Evolutionary conservation across 1,284 basidiomycete species (phyloP).

Genomic region (Polyporus tsugae): DNA sequence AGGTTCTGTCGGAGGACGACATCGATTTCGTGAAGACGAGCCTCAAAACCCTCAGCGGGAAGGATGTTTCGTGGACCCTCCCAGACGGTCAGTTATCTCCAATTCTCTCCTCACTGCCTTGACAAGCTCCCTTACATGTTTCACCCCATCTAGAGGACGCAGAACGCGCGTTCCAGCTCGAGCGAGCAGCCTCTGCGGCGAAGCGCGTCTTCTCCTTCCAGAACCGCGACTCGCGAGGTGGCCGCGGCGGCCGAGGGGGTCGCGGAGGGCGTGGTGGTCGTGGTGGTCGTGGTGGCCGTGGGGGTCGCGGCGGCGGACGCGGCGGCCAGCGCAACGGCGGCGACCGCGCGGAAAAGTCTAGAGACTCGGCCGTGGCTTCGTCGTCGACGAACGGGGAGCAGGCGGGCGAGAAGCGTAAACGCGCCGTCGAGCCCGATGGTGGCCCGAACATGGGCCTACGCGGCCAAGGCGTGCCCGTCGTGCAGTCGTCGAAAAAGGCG

Average conservation of each 20-base stretch:
- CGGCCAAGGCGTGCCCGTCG: slow-evolving; percentile 63
- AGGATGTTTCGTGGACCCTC: slow-evolving; percentile 66
- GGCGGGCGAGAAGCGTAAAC: slow-evolving; percentile 76
- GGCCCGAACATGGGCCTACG: slow-evolving; percentile 70
- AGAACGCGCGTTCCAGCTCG: slow-evolving; percentile 75
- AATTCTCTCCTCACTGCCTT: not conserved
- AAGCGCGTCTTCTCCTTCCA: slow-evolving; percentile 48
- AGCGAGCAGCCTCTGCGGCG: slow-evolving; percentile 74
- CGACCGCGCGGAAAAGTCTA: slow-evolving; percentile 36
- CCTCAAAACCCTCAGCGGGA: slow-evolving; percentile 67
- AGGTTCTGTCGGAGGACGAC: slow-evolving; percentile 72
- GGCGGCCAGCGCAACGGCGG: slow-evolving; percentile 44
- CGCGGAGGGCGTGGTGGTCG: slow-evolving; percentile 52
- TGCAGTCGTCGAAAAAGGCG: slow-evolving; percentile 65
- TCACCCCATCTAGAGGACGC: slow-evolving; percentile 53
- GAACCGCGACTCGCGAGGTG: slow-evolving; percentile 43
- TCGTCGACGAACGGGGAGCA: slow-evolving; percentile 42
- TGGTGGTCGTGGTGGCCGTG: slow-evolving; percentile 53
- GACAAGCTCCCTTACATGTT: slow-evolving; percentile 10
- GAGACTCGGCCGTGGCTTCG: slow-evolving; percentile 34
- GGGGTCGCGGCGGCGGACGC: slow-evolving; percentile 44
- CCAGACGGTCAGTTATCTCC: slow-evolving; percentile 58
- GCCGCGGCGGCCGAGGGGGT: slow-evolving; percentile 51
- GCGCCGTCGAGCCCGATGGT: slow-evolving; percentile 78
- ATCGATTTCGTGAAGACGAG: slow-evolving; percentile 68